Conservation (phyloP, 768 basidiomycete genomes). For the Suillus sp. region DNA sequence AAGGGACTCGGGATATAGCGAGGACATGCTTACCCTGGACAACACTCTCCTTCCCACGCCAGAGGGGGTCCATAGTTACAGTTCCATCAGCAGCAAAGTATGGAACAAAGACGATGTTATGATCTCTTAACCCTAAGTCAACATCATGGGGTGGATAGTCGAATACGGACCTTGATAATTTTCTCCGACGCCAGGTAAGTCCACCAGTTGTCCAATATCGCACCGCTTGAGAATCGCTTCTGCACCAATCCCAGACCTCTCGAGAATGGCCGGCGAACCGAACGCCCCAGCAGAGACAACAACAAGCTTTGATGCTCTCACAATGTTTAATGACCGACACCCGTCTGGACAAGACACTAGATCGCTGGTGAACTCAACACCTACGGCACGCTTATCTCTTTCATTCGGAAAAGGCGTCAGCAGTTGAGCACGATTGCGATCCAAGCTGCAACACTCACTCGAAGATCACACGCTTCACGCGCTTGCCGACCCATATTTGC, state of each 20-base stretch:
- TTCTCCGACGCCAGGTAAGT: constrained; percentile 46
- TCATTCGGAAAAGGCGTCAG: not conserved
- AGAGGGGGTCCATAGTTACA: constrained; percentile 50
- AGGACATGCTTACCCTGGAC: constrained; percentile 39
- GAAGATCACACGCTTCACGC: constrained; percentile 35
- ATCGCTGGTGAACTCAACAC: constrained; percentile 39
- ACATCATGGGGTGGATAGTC: no score
- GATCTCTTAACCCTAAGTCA: constrained; percentile 24
- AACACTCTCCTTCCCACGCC: constrained; percentile 39
- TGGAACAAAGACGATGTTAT: constrained; percentile 23
- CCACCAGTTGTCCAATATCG: constrained; percentile 33
- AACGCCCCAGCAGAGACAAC: constrained; percentile 43
- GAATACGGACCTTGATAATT: constrained; percentile 39
- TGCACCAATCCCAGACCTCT: constrained; percentile 51
- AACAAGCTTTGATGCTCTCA: constrained; percentile 37
- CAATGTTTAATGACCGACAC: constrained; percentile 15
- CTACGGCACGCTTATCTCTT: constrained; percentile 40
- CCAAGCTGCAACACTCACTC: constrained; percentile 29
- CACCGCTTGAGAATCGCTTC: constrained; percentile 29
- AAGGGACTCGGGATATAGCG: constrained; percentile 7
- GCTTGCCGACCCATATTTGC: constrained; percentile 32
- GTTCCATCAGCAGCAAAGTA: constrained; percentile 47
- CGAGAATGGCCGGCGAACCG: constrained; percentile 52
- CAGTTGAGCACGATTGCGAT: not conserved
- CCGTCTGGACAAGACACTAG: constrained; percentile 23